These are phyloP conservation scores for Lepidium campestre DNA, from an alignment of 441 rosid genomes.

Conservation along the genomic window DNA sequence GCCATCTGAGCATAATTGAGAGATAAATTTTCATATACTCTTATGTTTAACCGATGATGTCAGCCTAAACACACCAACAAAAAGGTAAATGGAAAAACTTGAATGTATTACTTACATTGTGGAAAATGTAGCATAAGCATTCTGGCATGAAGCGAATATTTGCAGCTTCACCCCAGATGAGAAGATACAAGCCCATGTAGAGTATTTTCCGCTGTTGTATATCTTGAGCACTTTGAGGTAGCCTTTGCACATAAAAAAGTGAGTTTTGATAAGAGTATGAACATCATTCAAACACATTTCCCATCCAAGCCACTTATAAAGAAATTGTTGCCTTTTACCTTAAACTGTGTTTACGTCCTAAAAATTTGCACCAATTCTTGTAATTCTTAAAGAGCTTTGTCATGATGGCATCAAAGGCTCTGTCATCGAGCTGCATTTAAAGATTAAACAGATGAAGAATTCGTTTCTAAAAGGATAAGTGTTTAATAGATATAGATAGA, in stretches of 20 bases:
- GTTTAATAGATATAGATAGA: not conserved
- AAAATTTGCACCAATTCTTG: slow-evolving; percentile 90
- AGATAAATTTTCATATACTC: not conserved
- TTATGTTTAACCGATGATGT: not conserved
- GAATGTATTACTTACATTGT: slow-evolving; percentile 57
- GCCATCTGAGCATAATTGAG: slow-evolving; percentile 71
- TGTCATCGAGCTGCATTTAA: slow-evolving; percentile 76
- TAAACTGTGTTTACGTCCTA: slow-evolving; percentile 92
- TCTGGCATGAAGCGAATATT: slow-evolving; percentile 95
- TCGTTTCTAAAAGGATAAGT: not conserved
- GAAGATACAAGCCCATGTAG: slow-evolving; percentile 96
- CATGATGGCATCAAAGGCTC: slow-evolving; percentile 88
- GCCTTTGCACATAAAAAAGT: slow-evolving; percentile 39
- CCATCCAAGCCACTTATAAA: not conserved
- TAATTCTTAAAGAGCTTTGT: slow-evolving; percentile 86
- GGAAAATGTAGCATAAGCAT: slow-evolving; percentile 95
- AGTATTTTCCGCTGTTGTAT: slow-evolving; percentile 90
- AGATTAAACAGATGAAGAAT: not conserved
- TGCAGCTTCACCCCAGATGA: slow-evolving; percentile 99
- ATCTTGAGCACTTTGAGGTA: slow-evolving; percentile 88
- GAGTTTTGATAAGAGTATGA: slow-evolving; percentile 4
- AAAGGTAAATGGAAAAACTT: not conserved
- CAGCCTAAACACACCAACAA: not conserved
- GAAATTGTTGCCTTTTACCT: slow-evolving; percentile 40
- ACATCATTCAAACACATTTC: slow-evolving; percentile 7